A percentile compares a stretch with the other conserved stretches of the same genome.
Conservation (phyloP, 306 rosid genomes). For the Ormosia emarginata region DNA sequence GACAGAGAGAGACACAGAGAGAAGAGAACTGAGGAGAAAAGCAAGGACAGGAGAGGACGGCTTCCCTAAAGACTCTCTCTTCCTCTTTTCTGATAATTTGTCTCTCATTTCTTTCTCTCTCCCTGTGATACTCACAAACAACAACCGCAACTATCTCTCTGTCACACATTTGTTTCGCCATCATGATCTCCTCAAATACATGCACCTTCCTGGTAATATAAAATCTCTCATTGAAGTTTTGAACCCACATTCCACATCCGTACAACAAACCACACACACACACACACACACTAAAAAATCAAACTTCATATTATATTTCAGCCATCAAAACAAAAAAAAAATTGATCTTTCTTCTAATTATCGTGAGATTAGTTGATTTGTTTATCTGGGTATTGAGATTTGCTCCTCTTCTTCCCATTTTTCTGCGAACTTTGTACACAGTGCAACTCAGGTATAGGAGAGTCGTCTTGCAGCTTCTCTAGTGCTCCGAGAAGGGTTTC, state of each 20-base stretch:
- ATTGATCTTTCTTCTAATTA: background rate
- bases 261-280: background rate
- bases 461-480: slow-evolving; percentile 30
- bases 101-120: background rate
- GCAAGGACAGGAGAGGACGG: background rate
- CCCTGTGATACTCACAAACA: background rate
- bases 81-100: background rate
- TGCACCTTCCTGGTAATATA: slow-evolving; percentile 48
- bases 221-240: background rate
- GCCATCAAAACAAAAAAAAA: background rate
- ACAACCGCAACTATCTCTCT: slow-evolving; percentile 35
- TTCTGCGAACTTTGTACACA: slow-evolving; percentile 12
- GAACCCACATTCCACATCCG: slow-evolving; percentile 22
- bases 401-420: background rate
- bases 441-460: slow-evolving; percentile 46
- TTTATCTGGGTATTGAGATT: background rate
- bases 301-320: background rate
- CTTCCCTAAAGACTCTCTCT: slow-evolving; percentile 18
- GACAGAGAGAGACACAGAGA: background rate
- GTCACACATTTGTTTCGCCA: slow-evolving; percentile 32
- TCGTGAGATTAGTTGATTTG: background rate
- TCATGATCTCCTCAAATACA: slow-evolving; percentile 51
- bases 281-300: background rate
- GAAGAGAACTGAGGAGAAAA: background rate
- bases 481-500: slow-evolving; percentile 33